These are phyloP conservation scores for Macrophomina tecta DNA, from an alignment of 2,329 filamentous ascomycete genomes.

Conservation along the genomic window DNA sequence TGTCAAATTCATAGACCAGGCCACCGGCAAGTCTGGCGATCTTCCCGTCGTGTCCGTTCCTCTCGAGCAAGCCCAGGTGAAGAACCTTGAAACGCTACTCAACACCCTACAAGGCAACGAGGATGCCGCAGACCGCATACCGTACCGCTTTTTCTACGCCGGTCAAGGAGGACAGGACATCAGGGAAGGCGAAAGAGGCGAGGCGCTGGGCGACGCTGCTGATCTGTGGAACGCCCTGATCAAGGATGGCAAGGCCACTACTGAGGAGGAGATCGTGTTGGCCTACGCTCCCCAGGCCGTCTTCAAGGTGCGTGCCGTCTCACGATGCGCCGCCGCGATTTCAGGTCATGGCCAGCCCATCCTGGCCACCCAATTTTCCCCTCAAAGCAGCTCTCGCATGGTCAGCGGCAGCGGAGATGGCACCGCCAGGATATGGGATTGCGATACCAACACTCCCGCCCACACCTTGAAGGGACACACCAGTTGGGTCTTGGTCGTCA, in stretches of 20 bases:
- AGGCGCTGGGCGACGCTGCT: slow-evolving; percentile 53
- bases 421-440: slow-evolving; percentile 92
- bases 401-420: slow-evolving; percentile 91
- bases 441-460: slow-evolving; percentile 87
- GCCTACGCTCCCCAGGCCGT: slow-evolving; percentile 77
- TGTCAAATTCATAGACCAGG: slow-evolving; percentile 87
- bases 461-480: slow-evolving; percentile 86
- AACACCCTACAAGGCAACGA: slow-evolving; percentile 77
- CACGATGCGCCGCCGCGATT: slow-evolving; percentile 85
- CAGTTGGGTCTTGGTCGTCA: slow-evolving; percentile 86
- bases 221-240: slow-evolving; percentile 51
- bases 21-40: slow-evolving; percentile 69
- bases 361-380: slow-evolving; percentile 83
- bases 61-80: slow-evolving; percentile 82
- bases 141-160: slow-evolving; percentile 69
- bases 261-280: slow-evolving; percentile 24
- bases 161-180: slow-evolving; percentile 37
- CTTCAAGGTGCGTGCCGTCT: slow-evolving; percentile 90
- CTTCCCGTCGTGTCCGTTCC: slow-evolving; percentile 74
- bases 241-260: slow-evolving; percentile 42
- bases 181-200: slow-evolving; percentile 36
- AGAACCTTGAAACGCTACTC: slow-evolving; percentile 84
- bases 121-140: slow-evolving; percentile 64
- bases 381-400: slow-evolving; percentile 74
- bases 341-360: slow-evolving; percentile 93